Percentiles rank a stretch among this genome's conserved stretches.
phyloP scores from a whole-genome alignment of 106 monocot genomes.

The Hemerocallis citrina region DNA sequence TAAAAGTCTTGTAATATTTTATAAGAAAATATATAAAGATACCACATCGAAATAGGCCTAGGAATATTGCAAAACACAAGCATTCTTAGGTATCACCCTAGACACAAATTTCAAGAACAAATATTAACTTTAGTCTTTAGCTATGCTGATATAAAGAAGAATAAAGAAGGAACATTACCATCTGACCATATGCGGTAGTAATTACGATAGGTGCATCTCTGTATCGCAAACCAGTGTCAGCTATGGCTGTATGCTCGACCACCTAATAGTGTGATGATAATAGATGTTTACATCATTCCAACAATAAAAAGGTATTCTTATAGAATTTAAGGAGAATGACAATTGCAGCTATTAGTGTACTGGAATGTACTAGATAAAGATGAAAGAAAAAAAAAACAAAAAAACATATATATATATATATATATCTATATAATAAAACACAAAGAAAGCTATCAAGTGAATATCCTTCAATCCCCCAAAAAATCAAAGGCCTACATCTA shows the following conservation, averaged over 20 bases:
- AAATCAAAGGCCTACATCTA: too few relatives aligned
- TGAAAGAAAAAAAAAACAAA: too few relatives aligned
- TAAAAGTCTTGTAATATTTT: too few relatives aligned
- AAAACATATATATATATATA: too few relatives aligned
- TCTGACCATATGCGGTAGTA: constrained; percentile 34
- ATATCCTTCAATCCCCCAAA: too few relatives aligned
- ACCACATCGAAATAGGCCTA: too few relatives aligned
- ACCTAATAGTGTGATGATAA: constrained; percentile 18
- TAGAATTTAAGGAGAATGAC: neutral
- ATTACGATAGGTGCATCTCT: constrained; percentile 25
- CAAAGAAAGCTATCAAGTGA: too few relatives aligned
- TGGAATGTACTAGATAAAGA: too few relatives aligned
- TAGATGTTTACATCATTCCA: neutral
- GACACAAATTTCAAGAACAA: neutral
- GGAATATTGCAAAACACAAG: neutral
- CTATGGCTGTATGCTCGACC: constrained; percentile 26
- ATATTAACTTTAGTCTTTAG: neutral
- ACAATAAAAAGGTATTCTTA: neutral
- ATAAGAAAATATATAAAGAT: too few relatives aligned
- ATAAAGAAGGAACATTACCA: constrained; percentile 18
- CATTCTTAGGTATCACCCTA: neutral
- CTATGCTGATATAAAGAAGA: neutral
- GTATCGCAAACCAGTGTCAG: constrained; percentile 22
- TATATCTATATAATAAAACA: too few relatives aligned
- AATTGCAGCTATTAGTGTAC: neutral